Evolutionary conservation across 331 rosid species (phyloP).

Genomic region (Saraca asoca): DNA sequence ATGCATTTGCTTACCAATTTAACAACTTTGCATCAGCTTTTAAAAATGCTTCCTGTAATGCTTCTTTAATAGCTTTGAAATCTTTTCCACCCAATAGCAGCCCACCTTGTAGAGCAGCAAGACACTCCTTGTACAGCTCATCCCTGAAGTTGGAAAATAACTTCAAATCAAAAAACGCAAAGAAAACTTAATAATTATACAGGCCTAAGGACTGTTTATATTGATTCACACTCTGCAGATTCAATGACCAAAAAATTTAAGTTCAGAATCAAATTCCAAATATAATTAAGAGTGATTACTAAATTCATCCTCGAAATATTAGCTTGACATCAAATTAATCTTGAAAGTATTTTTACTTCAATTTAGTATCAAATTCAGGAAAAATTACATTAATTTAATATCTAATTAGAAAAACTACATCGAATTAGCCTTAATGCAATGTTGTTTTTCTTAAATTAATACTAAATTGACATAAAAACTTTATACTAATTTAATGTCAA

Average conservation of each 20-base stretch:
- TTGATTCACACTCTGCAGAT: background rate
- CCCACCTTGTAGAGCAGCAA: conserved; percentile 80
- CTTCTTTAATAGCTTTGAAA: conserved; percentile 60
- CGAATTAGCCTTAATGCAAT: too few relatives aligned
- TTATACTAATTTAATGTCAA: too few relatives aligned
- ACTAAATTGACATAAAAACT: too few relatives aligned
- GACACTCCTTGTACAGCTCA: conserved; percentile 87
- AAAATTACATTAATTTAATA: too few relatives aligned
- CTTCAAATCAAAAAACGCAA: conserved; percentile 33
- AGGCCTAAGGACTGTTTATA: background rate
- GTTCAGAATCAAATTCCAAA: background rate
- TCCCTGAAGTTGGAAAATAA: conserved; percentile 55
- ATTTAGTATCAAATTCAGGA: too few relatives aligned
- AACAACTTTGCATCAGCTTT: conserved; percentile 63
- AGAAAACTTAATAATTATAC: conserved; percentile 2
- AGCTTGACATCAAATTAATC: too few relatives aligned
- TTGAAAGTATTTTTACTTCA: too few relatives aligned
- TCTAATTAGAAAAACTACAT: too few relatives aligned
- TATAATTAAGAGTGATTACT: too few relatives aligned
- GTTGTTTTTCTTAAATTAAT: too few relatives aligned
- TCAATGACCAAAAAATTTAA: background rate
- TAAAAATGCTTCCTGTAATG: conserved; percentile 70
- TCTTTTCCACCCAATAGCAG: conserved; percentile 59
- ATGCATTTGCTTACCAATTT: conserved; percentile 55
- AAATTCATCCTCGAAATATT: too few relatives aligned